Base-by-base conservation (phyloP, 139 green algal species). In the Spirogloea muscicola region DNA sequence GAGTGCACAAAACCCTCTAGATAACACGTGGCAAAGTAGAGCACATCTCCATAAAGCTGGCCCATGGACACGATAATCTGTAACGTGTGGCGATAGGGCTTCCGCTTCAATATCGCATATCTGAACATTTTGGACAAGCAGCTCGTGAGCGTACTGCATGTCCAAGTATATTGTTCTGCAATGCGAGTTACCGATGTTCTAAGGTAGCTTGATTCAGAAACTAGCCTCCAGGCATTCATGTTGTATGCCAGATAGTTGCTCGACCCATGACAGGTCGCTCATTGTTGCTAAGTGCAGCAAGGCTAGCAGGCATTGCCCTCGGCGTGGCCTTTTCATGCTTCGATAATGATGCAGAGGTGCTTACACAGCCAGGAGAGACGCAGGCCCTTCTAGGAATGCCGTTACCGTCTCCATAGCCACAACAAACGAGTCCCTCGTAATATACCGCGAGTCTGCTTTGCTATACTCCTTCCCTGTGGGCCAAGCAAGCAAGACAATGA, bases 391-490 rank as follows among this genome's bases (percentile, higher is more conserved):
- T 0, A 89, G 46, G 52, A 95, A 93, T 0, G 91, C 91, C 3
- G 91, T 96, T 18, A 95, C 43, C 1, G 74, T 80, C 48, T 96
- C 91, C 86, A 96, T 93, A 25, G 59, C 65, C 16, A 96, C 87
- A 16, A 91, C 82, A 67, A 93, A 95, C n/a, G 85, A 68, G 49
- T 96, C 91, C 2, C 91, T 82, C 3, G 85, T 89, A 7, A 87
- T 88, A 71, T 96, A 96, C 34, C 91, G 85, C 0, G 86, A 93
- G 85, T 96, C 91, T 1, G 87, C 91, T 58, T 93, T 93, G 49
- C 76, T 64, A 74, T 96, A 96, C 84, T 96, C 91, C 84, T 96
- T 96, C 91, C 73, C 73, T 81, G 73, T 46, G 51, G 13, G 7
- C 52, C 52, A n/a, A n/a, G n/a, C n/a, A n/a, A n/a, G n/a, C n/a